Evolutionary conservation across 2,329 filamentous ascomycete species (phyloP), one percentile per base, ranked within the genome.

Genomic region (Sarocladiaceae sp.): DNA sequence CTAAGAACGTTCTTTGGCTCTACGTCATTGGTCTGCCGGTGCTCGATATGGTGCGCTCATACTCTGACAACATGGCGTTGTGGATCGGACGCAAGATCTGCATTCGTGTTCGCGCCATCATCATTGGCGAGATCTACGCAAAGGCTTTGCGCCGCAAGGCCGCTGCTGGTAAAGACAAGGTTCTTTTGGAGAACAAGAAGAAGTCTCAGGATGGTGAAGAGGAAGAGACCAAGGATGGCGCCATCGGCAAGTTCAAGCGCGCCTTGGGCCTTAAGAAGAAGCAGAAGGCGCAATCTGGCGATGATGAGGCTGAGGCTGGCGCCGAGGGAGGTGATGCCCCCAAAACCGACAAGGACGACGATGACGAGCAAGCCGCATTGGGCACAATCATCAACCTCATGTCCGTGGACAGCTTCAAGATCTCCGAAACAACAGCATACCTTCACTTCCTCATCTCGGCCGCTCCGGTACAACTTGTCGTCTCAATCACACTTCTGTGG

Each of bases 341-440:
- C 22, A 20, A 26, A n/a, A 50, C 62, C 35, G 65, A 54, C 22
- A 17, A 44, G 7, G 20, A 26, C 3, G 57, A 55, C 22, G 59
- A 72, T 17, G 86, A 90, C 56, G 80, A 87, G 53, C 90, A 96
- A 71, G 93, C 91, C 35, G 97, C 94, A 55, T 79, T 95, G 49
- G 94, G 95, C 56, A 96, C 94, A n/a, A 97, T 99, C 63, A 99
- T 99, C 74, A 99, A 97, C 68, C 77, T 99, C 58, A 99, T 99
- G 94, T 95, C 94, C 11, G 95, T 99, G 36, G 95, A 99, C 74
- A 97, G 93, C 46, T 97, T 97, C 82, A 99, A 99, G 72, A 90
- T 99, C 52, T 88, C 90, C 56, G 94, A 99, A 66, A 86, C 96
- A 54, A 94, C 90, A 33, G 88, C 93, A 0, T 99, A 99, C 66